Evolutionary conservation across 2,329 filamentous ascomycete genomes (phyloP), one percentile per base, ranked within the genome.

Genomic region (Calcarisporium arbuscula): DNA sequence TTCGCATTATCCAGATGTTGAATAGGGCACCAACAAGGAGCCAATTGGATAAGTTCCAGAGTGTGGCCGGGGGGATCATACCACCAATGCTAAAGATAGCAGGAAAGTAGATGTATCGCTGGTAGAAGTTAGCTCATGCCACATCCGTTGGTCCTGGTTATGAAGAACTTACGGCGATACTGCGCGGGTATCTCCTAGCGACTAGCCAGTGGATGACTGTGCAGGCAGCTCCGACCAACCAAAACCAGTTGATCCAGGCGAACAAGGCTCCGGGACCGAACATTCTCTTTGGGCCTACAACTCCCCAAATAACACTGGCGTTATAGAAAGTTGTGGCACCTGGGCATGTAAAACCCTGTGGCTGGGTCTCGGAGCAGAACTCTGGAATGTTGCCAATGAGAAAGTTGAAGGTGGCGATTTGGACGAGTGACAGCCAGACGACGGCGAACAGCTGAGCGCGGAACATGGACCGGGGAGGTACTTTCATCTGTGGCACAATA

Each of bases 281-380:
- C 21, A 60, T 53, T 31, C 48, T 46, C 23, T 36, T 44, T 3
- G 58, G 58, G 1, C 58, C n/a, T n/a, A 81, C 75, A 14, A 76
- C 63, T 38, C 77, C 77, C 76, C 75, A 78, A 36, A 77, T 69
- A 5, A 78, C 64, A 15, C 70, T 74, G 18, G 69, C 70, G 17
- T 72, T 76, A 58, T 74, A 80, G 50, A 79, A 80, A 0, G 76
- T 73, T 17, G 67, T 67, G n/a, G 70, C 70, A 22, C 65, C 63
- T 7, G 76, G 75, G 48, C 75, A 80, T 16, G 60, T 72, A 46
- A 77, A 71, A 32, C 69, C 66, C 46, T 69, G 65, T 2, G 50
- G 19, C 43, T 77, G 71, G 1, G 61, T 23, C 1, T 48, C 35
- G 2, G 60, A 64, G 56, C 77, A 81, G 19, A 80, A 64, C 5